Base-by-base conservation (phyloP, 805 yeast genomes). In the Nakazawaea ishiwadae region DNA sequence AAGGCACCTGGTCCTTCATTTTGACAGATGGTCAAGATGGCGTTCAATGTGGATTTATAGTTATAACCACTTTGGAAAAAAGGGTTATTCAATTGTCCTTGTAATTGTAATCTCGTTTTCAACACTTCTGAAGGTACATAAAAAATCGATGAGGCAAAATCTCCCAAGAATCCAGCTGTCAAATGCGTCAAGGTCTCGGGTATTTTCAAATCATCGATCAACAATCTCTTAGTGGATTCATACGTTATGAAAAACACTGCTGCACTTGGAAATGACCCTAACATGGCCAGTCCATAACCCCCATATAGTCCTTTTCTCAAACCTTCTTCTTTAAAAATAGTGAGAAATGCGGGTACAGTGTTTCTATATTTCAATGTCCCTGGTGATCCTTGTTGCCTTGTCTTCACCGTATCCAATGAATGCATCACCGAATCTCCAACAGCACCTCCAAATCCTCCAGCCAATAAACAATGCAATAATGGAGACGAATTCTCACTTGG, bases 111-210 rank as follows among this genome's bases (percentile, higher is more conserved):
- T 52, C 99, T 71, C 6, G 99, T 89, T 59, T 93, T 93, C 41
- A 93, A 63, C 6, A 93, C 98, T 58, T 93, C 99, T 21, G 90
- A 79, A 5, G 99, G 99, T 8, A 93, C 99, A 53, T 91, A 93
- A 27, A 87, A 81, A 5, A 93, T 60, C 51, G 95, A 84, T 17
- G 93, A 83, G 4, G 87, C 90, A 44, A 93, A 72, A 60, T 93
- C 99, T 20, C 98, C 99, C n/a, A 90, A 52, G 41, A 93, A 79
- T 0, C 99, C 99, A 1, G 96, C 90, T 1, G 79, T 65, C 39
- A 93, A 69, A 57, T 87, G 91, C 7, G 95, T 67, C 9, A 84
- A 49, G 0, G 96, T 86, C 46, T 89, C 96, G 51, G 89, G 86
- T 6, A 83, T 48, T 7, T 74, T 71, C 53, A 68, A 76, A 23